Percentiles rank a stretch among this genome's conserved stretches.
phyloP scores from a whole-genome alignment of 768 basidiomycete species.

The Clavulina sp. region DNA sequence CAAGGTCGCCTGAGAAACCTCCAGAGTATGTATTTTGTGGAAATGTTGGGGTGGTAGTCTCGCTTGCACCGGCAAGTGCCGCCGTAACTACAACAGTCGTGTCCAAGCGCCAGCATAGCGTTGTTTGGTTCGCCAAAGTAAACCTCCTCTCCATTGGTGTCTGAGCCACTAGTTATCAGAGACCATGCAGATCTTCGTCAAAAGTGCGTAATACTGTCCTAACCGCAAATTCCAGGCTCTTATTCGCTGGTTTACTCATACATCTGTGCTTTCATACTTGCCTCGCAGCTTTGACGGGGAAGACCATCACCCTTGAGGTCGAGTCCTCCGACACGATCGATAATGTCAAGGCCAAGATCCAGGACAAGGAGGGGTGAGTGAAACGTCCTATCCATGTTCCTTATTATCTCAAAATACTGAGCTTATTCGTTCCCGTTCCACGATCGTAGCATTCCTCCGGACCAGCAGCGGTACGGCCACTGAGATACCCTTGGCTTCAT shows the following conservation, averaged over 20 bases:
- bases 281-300: constrained; percentile 10
- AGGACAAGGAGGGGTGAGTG: constrained; percentile 15
- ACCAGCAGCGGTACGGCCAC: constrained; percentile 45
- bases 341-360: constrained; percentile 20
- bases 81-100: neutral
- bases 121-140: neutral
- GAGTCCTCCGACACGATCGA: constrained; percentile 23
- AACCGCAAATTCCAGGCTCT: neutral
- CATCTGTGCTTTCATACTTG: constrained; percentile 13
- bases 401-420: neutral
- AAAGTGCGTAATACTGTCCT: constrained; percentile 62
- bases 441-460: constrained; percentile 60
- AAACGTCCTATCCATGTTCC: neutral
- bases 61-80: neutral
- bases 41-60: too few relatives aligned
- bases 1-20: too few relatives aligned
- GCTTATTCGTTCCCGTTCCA: neutral
- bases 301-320: constrained; percentile 90
- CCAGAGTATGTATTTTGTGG: too few relatives aligned
- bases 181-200: constrained; percentile 58
- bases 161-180: neutral
- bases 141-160: neutral
- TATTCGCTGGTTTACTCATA: neutral
- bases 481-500: neutral
- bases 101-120: neutral